Conservation (phyloP, 257 asterid genomes). For the Marsdenia floribunda region DNA sequence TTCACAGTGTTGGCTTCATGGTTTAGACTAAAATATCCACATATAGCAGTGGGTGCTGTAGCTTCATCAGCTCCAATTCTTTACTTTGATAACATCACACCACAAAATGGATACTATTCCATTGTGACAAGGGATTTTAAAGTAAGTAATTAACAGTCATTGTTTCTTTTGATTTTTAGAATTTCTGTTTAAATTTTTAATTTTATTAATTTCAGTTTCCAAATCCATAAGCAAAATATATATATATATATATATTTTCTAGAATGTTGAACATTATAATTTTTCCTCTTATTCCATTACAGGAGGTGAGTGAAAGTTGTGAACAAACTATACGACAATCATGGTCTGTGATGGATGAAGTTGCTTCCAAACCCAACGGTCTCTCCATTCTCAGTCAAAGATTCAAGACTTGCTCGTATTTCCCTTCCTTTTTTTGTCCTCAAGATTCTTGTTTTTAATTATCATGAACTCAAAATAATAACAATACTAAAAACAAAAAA, state of each 20-base stretch:
- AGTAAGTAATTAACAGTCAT: not conserved
- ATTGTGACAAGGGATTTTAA: conserved; percentile 11
- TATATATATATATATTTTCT: not conserved
- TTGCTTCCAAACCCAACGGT: conserved; percentile 47
- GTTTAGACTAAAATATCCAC: conserved; percentile 27
- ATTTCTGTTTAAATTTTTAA: too few relatives aligned
- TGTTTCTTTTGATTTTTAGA: too few relatives aligned
- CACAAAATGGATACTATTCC: conserved; percentile 16
- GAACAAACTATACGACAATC: conserved; percentile 45
- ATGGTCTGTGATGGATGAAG: conserved; percentile 60
- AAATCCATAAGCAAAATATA: too few relatives aligned
- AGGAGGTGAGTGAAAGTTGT: conserved; percentile 57
- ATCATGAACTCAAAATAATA: too few relatives aligned
- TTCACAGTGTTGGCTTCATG: conserved; percentile 21
- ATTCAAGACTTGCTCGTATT: conserved; percentile 70
- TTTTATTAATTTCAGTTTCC: too few relatives aligned
- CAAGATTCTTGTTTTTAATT: too few relatives aligned
- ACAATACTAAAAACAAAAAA: not conserved
- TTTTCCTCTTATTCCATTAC: not conserved
- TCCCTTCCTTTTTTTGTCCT: not conserved
- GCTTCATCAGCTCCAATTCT: conserved; percentile 26
- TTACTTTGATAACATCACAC: conserved; percentile 17
- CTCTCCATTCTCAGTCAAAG: conserved; percentile 40
- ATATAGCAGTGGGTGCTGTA: conserved; percentile 20
- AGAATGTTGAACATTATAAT: too few relatives aligned